These are phyloP conservation scores for Zizania palustris DNA, from an alignment of 202 grass and related monocot species.

Conservation along the genomic window DNA sequence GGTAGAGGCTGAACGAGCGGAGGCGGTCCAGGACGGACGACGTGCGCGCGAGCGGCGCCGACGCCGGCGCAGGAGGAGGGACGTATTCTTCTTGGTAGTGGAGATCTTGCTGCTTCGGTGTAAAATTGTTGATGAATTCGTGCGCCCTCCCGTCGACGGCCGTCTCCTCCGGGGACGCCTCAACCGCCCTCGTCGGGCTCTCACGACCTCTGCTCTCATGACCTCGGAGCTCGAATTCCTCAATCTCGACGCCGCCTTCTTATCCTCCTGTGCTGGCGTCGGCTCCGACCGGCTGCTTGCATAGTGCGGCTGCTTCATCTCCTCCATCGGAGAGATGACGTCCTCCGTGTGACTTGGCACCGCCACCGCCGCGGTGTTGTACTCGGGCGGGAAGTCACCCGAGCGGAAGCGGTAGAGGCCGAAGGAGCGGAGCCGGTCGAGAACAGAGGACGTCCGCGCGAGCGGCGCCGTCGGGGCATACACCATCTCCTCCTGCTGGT, in stretches of 20 bases:
- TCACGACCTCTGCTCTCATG: not conserved
- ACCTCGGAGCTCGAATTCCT: not conserved
- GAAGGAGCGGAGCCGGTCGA: conserved; percentile 65
- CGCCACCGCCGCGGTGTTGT: not conserved
- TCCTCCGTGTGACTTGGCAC: not conserved
- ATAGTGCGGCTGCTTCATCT: conserved; percentile 14
- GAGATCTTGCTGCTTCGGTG: not conserved
- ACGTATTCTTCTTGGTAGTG: not conserved
- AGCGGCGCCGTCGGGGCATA: conserved; percentile 40
- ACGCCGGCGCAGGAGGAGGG: not conserved
- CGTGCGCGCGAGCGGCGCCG: conserved; percentile 48
- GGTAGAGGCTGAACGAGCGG: conserved; percentile 56
- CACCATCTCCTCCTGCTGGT: not conserved
- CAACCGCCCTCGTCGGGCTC: not conserved
- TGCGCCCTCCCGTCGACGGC: not conserved
- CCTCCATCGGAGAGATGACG: not conserved
- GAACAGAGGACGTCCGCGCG: conserved; percentile 49
- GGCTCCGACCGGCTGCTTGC: conserved; percentile 45
- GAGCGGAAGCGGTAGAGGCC: conserved; percentile 58
- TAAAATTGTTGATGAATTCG: not conserved
- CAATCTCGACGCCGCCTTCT: not conserved
- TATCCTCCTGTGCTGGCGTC: conserved; percentile 17
- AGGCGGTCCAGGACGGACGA: conserved; percentile 62
- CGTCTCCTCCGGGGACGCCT: not conserved
- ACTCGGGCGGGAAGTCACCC: conserved; percentile 51